These are phyloP conservation scores for Yarrowia hollandica DNA, from an alignment of 805 yeast species.

Conservation along the genomic window DNA sequence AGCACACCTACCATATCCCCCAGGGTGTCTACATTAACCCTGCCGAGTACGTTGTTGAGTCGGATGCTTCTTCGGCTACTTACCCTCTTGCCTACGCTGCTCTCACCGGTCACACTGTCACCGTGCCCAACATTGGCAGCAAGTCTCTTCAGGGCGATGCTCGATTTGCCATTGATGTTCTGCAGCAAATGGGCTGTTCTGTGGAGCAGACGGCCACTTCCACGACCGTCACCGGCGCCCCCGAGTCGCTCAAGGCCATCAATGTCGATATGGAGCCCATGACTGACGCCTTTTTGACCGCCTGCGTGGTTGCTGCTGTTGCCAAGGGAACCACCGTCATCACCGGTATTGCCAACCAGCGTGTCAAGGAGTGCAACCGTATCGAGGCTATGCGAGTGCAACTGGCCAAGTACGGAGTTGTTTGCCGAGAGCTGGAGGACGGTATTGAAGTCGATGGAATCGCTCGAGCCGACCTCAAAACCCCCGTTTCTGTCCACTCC, in stretches of 20 bases:
- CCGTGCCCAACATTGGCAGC: constrained; percentile 91
- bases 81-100: constrained; percentile 98
- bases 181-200: constrained; percentile 90
- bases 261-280: constrained; percentile 97
- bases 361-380: constrained; percentile 96
- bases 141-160: constrained; percentile 96
- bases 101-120: constrained; percentile 86
- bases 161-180: constrained; percentile 88
- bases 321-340: constrained; percentile 74
- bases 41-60: constrained; percentile 80
- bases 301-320: constrained; percentile 94
- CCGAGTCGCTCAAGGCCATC: constrained; percentile 67
- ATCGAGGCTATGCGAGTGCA: constrained; percentile 92
- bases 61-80: constrained; percentile 97
- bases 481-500: constrained; percentile 65
- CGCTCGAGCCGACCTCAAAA: constrained; percentile 49
- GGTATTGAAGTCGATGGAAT: constrained; percentile 87
- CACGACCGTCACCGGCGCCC: constrained; percentile 79
- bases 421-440: constrained; percentile 81
- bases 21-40: constrained; percentile 80
- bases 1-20: constrained; percentile 87
- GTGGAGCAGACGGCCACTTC: constrained; percentile 81
- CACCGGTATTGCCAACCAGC: constrained; percentile 95
- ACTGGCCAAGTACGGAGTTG: constrained; percentile 86
- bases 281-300: constrained; percentile 98